A percentile compares a stretch with the other conserved stretches of the same genome.
Conservation (phyloP, 1,284 basidiomycete species). For the Amylostereum chailletii region DNA sequence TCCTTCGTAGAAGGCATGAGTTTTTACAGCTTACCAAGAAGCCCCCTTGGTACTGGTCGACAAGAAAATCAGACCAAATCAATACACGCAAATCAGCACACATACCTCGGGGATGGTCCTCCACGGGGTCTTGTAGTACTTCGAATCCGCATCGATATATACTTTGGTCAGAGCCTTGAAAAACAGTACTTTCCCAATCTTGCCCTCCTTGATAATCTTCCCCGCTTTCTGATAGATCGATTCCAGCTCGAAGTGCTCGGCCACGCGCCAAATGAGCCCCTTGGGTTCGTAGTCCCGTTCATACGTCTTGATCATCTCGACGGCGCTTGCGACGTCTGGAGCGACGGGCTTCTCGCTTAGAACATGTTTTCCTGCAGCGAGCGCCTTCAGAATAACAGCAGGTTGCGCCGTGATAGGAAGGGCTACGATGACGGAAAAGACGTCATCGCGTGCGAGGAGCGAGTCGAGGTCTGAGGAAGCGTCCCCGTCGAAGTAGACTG, state of each 20-base stretch:
- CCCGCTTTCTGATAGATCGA: conserved; percentile 46
- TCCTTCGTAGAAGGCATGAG: background rate
- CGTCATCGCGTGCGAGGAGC: conserved; percentile 57
- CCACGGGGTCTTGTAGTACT: conserved; percentile 31
- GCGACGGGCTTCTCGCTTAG: conserved; percentile 84
- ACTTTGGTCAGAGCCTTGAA: conserved; percentile 50
- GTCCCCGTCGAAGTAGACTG: conserved; percentile 49
- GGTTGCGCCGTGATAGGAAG: conserved; percentile 76
- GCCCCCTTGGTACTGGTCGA: conserved; percentile 69
- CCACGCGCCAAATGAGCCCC: conserved; percentile 77
- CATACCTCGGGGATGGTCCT: conserved; percentile 72
- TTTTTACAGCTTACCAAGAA: conserved; percentile 44
- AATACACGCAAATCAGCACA: conserved; percentile 9
- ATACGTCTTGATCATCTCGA: conserved; percentile 59
- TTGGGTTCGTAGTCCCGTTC: conserved; percentile 55
- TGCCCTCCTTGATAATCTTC: conserved; percentile 43
- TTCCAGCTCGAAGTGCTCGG: conserved; percentile 78
- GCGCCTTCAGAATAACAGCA: conserved; percentile 48
- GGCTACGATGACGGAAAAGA: conserved; percentile 66
- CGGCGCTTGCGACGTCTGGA: conserved; percentile 54
- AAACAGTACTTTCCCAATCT: conserved; percentile 55
- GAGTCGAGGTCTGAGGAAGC: conserved; percentile 43
- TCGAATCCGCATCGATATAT: background rate
- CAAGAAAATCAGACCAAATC: background rate
- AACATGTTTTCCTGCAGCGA: conserved; percentile 77